phyloP scores from a whole-genome alignment of 306 rosid species.

The Echinosophora koreensis region DNA sequence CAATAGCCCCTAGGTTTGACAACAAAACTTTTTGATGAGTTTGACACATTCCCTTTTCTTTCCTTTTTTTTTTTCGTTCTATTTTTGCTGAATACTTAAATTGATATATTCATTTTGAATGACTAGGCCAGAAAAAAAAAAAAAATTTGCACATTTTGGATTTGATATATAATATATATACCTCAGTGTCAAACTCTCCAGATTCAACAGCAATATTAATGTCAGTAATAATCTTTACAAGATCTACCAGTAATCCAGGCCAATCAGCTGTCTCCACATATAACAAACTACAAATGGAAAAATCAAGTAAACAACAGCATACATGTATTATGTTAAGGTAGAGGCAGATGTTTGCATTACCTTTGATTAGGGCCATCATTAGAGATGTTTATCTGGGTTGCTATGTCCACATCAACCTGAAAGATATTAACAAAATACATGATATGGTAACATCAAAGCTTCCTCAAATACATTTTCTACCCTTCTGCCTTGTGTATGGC shows the following conservation, averaged over 20 bases:
- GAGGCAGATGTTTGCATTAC: constrained; percentile 47
- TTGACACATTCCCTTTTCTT: not conserved
- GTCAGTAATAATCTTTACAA: constrained; percentile 85
- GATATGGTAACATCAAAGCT: too few relatives aligned
- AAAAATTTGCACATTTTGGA: not conserved
- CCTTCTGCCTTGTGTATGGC: too few relatives aligned
- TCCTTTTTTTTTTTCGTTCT: not conserved
- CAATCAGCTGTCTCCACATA: constrained; percentile 90
- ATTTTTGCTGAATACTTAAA: not conserved
- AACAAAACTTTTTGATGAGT: constrained; percentile 36
- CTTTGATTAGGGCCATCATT: constrained; percentile 85
- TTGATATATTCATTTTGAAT: constrained; percentile 7
- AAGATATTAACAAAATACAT: constrained; percentile 34
- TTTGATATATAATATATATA: constrained; percentile 45
- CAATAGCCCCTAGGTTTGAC: constrained; percentile 72
- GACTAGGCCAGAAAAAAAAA: not conserved
- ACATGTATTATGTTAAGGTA: constrained; percentile 16
- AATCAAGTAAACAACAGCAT: not conserved
- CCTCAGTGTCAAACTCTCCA: constrained; percentile 97
- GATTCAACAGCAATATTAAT: constrained; percentile 80
- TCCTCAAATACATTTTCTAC: too few relatives aligned
- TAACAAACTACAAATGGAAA: constrained; percentile 69
- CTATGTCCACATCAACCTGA: constrained; percentile 93
- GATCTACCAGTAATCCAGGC: constrained; percentile 93
- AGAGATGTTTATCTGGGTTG: constrained; percentile 72